Evolutionary conservation across 1,139 yeast genomes (phyloP), one percentile per base, ranked within the genome.

Genomic region (Zygosaccharomyces sapae): DNA sequence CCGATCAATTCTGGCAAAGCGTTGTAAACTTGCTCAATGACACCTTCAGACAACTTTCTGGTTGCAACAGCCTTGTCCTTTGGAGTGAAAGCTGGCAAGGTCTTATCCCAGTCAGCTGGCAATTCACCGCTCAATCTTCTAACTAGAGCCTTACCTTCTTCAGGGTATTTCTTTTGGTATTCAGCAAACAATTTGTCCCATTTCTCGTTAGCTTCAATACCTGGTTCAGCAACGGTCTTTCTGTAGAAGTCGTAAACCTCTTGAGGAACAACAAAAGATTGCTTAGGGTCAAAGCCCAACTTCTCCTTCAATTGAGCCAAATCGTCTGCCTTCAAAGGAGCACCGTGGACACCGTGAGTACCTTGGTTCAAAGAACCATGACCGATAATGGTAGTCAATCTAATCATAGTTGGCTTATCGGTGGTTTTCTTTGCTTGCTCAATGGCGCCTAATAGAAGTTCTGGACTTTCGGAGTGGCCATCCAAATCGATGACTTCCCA

Each of bases 321-420:
- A 69, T 92, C 99, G 66, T 90, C 98, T 43, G 90, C 74, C 80
- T 90, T 89, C 73, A 92, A 81, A 66, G 99, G 96, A 57, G 96
- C 77, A 70, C 99, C 99, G 74, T 94, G 99, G 51, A 94, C 98
- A 62, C 84, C 77, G 73, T 86, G 92, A 55, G 97, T 82, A 63
- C 98, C 98, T 63, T 80, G 80, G 57, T 75, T 72, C 65, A 83
- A 71, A 47, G 98, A 92, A 68, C 99, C 98, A 74, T 68, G 90
- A 70, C 98, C 99, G 66, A 92, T 92, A 70, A 86, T 85, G 65
- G 98, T 92, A 65, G 81, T 79, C 69, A 92, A 75, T 73, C 89
- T 83, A 71, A 92, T 86, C 71, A 89, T 77, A 53, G 97, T 80
- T 70, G 99, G 99, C 79, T 89, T 86, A 72, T 84, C 79, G 44